These are phyloP conservation scores for Coprinopsis marcescibilis DNA, from an alignment of 768 basidiomycete genomes.

Conservation along the genomic window DNA sequence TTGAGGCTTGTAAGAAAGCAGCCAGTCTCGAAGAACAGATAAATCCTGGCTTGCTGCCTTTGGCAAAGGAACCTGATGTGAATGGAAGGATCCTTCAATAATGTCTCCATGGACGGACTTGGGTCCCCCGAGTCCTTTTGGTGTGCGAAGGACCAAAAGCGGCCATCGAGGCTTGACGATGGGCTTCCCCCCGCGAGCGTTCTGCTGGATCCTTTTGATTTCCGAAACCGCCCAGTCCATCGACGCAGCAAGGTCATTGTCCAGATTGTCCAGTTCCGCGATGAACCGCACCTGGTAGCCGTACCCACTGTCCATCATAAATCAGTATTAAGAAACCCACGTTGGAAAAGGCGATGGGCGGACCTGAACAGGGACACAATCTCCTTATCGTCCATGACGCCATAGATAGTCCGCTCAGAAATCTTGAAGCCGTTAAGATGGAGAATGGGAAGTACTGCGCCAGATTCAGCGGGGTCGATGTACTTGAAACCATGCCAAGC, in stretches of 20 bases:
- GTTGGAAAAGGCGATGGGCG: conserved; percentile 12
- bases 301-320: conserved; percentile 48
- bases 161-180: conserved; percentile 91
- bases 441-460: conserved; percentile 87
- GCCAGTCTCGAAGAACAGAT: conserved; percentile 60
- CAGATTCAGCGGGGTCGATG: conserved; percentile 84
- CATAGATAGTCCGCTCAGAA: conserved; percentile 83
- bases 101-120: conserved; percentile 60
- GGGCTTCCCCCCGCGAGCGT: conserved; percentile 70
- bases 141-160: conserved; percentile 77
- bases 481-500: conserved; percentile 89
- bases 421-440: conserved; percentile 90
- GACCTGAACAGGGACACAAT: conserved; percentile 69
- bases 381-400: conserved; percentile 88
- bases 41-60: conserved; percentile 66
- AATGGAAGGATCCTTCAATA: conserved; percentile 76
- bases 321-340: conserved; percentile 8
- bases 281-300: conserved; percentile 89
- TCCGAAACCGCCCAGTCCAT: conserved; percentile 77
- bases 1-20: conserved; percentile 60
- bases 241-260: conserved; percentile 73
- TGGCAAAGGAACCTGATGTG: conserved; percentile 88
- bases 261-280: conserved; percentile 57
- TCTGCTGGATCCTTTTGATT: conserved; percentile 72
- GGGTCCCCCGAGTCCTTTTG: conserved; percentile 78